These are phyloP conservation scores for Neofusicoccum cordaticola DNA, from an alignment of 2,329 filamentous ascomycete genomes.

Conservation along the genomic window DNA sequence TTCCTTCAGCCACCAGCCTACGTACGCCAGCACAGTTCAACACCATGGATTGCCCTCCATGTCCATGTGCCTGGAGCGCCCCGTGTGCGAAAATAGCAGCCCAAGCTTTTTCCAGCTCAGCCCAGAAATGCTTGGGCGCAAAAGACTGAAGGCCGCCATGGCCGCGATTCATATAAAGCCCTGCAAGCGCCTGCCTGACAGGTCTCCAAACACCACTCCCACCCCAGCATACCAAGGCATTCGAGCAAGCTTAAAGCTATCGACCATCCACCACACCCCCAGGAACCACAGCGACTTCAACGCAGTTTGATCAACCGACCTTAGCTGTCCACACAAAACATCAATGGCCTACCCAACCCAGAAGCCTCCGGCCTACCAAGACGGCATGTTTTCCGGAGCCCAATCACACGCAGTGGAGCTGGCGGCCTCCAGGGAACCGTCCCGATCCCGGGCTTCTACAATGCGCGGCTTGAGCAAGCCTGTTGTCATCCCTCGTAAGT, in stretches of 20 bases:
- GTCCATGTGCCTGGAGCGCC: neutral
- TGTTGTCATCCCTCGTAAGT: conserved; percentile 13
- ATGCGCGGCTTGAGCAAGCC: neutral
- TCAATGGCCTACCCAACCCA: neutral
- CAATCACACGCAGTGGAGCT: neutral
- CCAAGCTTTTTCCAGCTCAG: neutral
- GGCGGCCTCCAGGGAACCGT: neutral
- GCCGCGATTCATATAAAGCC: neutral
- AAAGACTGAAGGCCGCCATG: neutral
- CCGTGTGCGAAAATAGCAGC: neutral
- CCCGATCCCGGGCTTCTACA: neutral
- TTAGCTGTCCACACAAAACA: neutral
- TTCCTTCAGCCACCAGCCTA: neutral
- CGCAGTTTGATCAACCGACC: neutral
- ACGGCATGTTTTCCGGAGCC: neutral
- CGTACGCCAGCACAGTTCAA: neutral
- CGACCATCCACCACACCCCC: too few species aligned
- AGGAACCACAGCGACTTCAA: too few species aligned
- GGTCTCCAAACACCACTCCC: neutral
- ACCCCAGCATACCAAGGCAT: too few species aligned
- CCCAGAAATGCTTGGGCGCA: neutral
- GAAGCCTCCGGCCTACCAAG: conserved; percentile 4
- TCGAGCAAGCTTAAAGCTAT: neutral
- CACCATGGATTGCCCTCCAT: neutral
- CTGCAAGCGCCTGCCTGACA: neutral